phyloP scores from a whole-genome alignment of 306 rosid species.

The Hippophae gyantsensis region DNA sequence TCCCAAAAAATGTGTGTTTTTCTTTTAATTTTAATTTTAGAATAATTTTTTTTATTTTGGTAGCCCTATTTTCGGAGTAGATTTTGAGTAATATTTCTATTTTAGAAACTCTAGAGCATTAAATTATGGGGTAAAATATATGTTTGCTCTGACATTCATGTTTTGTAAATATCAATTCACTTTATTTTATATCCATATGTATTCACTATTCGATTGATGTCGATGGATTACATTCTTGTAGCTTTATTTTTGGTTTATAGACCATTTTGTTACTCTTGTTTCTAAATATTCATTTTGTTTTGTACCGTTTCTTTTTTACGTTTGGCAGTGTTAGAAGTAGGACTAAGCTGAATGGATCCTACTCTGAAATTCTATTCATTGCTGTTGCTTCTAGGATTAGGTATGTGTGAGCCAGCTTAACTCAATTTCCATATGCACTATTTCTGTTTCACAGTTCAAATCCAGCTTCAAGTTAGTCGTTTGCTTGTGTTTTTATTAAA shows the following conservation, averaged over 20 bases:
- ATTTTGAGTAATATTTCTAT: too few relatives aligned
- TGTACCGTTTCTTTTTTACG: slow-evolving; percentile 3
- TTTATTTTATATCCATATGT: too few relatives aligned
- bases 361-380: slow-evolving; percentile 34
- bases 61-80: too few relatives aligned
- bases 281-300: not conserved
- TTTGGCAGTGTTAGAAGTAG: slow-evolving; percentile 31
- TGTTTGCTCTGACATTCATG: too few relatives aligned
- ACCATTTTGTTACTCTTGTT: not conserved
- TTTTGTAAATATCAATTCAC: too few relatives aligned
- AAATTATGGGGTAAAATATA: too few relatives aligned
- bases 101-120: too few relatives aligned
- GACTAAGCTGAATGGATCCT: slow-evolving; percentile 56
- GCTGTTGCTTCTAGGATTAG: slow-evolving; percentile 50
- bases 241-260: not conserved
- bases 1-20: too few relatives aligned
- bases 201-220: too few relatives aligned
- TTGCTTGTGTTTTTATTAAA: too few relatives aligned
- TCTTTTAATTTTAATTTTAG: too few relatives aligned
- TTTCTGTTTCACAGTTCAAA: not conserved
- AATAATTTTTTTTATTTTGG: too few relatives aligned
- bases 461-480: not conserved
- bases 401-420: slow-evolving; percentile 24
- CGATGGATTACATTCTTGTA: not conserved
- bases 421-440: slow-evolving; percentile 5